Evolutionary conservation across 2,329 filamentous ascomycete genomes (phyloP), one percentile per base, ranked within the genome.

Genomic region (Ophiocordyceps robertsii): DNA sequence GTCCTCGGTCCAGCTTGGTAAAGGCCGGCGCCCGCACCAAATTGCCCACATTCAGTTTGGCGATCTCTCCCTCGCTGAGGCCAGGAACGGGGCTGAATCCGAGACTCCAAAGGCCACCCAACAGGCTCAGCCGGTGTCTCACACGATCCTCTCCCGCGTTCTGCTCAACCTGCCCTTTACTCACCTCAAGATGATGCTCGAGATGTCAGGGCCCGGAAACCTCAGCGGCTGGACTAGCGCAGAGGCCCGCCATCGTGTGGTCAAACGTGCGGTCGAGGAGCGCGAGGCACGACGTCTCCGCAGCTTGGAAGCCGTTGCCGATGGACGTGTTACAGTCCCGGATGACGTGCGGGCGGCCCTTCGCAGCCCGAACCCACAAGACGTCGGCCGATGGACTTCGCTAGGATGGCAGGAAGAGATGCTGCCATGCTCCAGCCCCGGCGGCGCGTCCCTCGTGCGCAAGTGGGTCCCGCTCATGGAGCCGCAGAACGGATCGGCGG

Each of bases 121-220:
- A 29, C 53, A 49, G 36, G 51, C 50, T 17, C 54, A 53, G 19
- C 56, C 56, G 12, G 52, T 53, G 21, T 60, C 68, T 29, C 68
- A 70, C 21, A 65, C 67, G 0, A 59, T 72, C 0, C 62, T 88
- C 6, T 87, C 84, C 0, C 77, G 73, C 27, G 65, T 85, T 19
- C 64, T 89, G 2, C 62, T 86, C 41, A 84, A 84, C 35, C 62
- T 88, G 6, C 84, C 84, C 0, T 84, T 83, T 49, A 65, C 72
- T 13, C 64, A 80, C 27, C 65, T 89, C 21, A 80, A 82, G 58
- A 69, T 70, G 45, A 61, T 85, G 2, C 66, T 88, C 30, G 80
- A 83, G 51, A 76, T 77, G 40, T 48, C 53, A 7, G 67, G 67
- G 24, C 67, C 79, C 9, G 73, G 72, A 36, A 64, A 65, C 37